Base-by-base conservation (phyloP, 768 basidiomycete genomes). In the Leucosporidium scottii region DNA sequence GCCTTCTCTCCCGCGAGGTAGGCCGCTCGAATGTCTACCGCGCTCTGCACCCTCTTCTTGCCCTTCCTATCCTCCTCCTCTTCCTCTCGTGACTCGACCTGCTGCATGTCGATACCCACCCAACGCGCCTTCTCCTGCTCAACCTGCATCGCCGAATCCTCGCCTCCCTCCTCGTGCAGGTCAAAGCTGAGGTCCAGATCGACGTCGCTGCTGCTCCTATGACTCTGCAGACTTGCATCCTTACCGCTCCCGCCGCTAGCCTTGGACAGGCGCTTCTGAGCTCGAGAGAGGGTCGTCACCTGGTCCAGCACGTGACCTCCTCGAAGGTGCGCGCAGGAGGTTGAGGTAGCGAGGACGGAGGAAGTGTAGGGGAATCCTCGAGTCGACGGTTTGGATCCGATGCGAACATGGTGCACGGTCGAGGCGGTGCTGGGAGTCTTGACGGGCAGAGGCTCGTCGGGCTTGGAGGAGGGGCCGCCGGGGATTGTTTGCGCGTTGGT, bases 141-240 rank as follows among this genome's bases (percentile, higher is more conserved):
- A 6, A 18, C 3, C 13, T 12, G 23, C 44, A 50, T 56, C 3
- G 50, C 58, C 15, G 12, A n/a, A 13, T 12, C 30, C 23, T 12
- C 34, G 27, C 18, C 18, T 8, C 6, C 3, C 13, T 12, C 30
- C 17, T 47, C 53, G 20, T 67, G 59, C 31, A 31, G 47, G 39
- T 67, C 63, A 56, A 64, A 62, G 28, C 55, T 58, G 51, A 67
- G 28, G 53, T 68, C 67, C 54, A 72, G 50, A 31, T 72, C 71
- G 62, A 72, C 61, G 62, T 72, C 67, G 64, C 71, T 72, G 53
- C 61, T 66, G 17, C 61, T 68, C 30, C 67, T 58, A 44, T 44
- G 39, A 44, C 39, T 44, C 39, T 44, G 39, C 39, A 44, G 15
- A 44, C 39, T 44, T 44, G 8, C 39, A 44, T 44, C 39, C 39